These are phyloP conservation scores for Cucumis cinereus DNA, from an alignment of 306 rosid genomes.

Conservation along the genomic window DNA sequence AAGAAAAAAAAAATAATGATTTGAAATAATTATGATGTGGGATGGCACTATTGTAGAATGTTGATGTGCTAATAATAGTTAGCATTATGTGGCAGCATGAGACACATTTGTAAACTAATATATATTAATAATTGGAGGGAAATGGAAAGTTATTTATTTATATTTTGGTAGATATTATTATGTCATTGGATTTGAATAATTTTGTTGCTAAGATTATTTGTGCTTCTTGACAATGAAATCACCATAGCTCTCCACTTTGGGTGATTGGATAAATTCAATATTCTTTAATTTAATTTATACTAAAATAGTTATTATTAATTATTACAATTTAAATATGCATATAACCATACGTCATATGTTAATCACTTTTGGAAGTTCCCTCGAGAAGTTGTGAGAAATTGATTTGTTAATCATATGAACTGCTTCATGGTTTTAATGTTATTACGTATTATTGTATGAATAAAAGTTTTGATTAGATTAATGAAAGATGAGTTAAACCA, in stretches of 20 bases:
- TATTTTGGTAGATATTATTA: neutral
- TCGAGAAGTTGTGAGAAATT: neutral
- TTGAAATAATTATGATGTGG: neutral
- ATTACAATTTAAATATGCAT: neutral
- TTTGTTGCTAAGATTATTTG: neutral
- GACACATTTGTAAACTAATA: neutral
- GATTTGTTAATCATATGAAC: neutral
- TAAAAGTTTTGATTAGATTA: no score
- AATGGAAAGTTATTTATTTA: neutral
- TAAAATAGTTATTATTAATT: neutral
- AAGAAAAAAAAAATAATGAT: neutral
- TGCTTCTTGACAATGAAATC: conserved; percentile 5
- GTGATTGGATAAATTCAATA: neutral
- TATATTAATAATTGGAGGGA: neutral
- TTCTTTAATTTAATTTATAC: neutral
- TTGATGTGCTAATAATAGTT: neutral
- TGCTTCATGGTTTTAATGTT: no score
- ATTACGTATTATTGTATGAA: no score
- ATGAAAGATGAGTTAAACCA: no score
- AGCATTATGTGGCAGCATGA: neutral
- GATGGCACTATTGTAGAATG: neutral
- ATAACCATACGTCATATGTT: neutral
- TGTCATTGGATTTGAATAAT: neutral
- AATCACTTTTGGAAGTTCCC: neutral
- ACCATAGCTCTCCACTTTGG: neutral